phyloP scores from a whole-genome alignment of 345 rosid species.

The Zanthoxylum bungeanum region DNA sequence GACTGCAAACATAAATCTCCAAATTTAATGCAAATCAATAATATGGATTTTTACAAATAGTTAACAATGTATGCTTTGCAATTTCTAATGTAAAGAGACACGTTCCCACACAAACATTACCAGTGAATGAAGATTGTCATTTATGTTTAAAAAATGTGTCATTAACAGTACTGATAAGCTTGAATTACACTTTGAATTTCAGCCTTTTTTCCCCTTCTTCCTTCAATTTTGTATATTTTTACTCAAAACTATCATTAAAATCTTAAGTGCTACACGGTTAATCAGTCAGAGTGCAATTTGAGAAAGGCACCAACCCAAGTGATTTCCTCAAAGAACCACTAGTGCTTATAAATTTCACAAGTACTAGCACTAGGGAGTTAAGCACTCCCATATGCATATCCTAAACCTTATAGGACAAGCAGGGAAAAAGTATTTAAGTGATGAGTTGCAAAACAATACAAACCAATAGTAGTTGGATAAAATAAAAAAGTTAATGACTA shows the following conservation, averaged over 20 bases:
- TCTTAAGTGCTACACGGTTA: too few species aligned
- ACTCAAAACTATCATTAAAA: too few species aligned
- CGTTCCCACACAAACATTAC: not conserved
- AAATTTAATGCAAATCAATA: not conserved
- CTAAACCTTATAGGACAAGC: not conserved
- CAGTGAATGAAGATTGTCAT: not conserved
- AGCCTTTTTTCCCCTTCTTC: too few species aligned
- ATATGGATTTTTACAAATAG: not conserved
- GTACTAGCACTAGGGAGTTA: too few species aligned
- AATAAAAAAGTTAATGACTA: constrained; percentile 12
- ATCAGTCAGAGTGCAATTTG: too few species aligned
- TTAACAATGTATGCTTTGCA: not conserved
- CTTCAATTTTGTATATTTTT: too few species aligned
- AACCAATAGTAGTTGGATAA: not conserved
- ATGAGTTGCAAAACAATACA: not conserved
- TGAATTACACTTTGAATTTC: too few species aligned
- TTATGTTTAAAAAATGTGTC: not conserved
- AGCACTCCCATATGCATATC: too few species aligned
- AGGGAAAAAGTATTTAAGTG: not conserved
- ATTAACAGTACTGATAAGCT: not conserved
- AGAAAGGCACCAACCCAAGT: too few species aligned
- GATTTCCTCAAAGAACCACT: too few species aligned
- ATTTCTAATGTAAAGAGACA: not conserved
- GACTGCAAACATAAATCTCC: too few species aligned
- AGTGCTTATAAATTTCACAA: too few species aligned